Base-by-base conservation (phyloP, 768 basidiomycete genomes). In the Tricholoma matsutake region DNA sequence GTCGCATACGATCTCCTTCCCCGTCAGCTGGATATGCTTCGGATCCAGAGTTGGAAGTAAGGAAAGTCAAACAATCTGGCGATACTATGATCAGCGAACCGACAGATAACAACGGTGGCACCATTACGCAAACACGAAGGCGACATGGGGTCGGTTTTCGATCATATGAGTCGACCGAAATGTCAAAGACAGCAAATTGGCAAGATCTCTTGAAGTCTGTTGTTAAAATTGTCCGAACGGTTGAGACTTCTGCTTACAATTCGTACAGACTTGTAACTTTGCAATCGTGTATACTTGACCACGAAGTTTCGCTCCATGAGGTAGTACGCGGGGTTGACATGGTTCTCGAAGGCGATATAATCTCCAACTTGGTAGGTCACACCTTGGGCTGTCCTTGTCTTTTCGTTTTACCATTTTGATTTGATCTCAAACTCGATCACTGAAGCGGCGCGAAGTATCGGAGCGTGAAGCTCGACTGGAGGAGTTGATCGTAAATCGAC, bases 161-260 rank as follows among this genome's bases (percentile, higher is more conserved):
- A 6, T 51, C 56, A 51, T 53, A 65, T 25, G 56, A 60, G 8
- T 59, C 63, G 6, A 56, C 64, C 16, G 66, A 70, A 37, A 29
- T 56, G 10, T 45, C 64, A 8, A 83, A 77, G 67, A 88, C 85
- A 4, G 83, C 86, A 9, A 78, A 73, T 10, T 87, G 81, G 79
- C 86, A 90, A 60, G 88, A 91, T 62, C 76, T 94, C 20, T 81
- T 87, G 67, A 86, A 86, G 92, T 93, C 61, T 62, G 86, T 73
- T 28, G 43, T 57, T 58, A 61, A 45, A 34, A 55, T 39, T 64
- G 32, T 61, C 59, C 32, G 54, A 57, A 41, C 35, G 5, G 28
- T 55, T 41, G 7, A 28, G n/a, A 43, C 34, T 51, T 13, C 64
- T 28, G 55, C 64, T 64, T 47, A 64, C 34, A 49, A 8, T 18